Base-by-base conservation (phyloP, 192 early-diverging fungal genomes). In the Coemansia erecta region DNA sequence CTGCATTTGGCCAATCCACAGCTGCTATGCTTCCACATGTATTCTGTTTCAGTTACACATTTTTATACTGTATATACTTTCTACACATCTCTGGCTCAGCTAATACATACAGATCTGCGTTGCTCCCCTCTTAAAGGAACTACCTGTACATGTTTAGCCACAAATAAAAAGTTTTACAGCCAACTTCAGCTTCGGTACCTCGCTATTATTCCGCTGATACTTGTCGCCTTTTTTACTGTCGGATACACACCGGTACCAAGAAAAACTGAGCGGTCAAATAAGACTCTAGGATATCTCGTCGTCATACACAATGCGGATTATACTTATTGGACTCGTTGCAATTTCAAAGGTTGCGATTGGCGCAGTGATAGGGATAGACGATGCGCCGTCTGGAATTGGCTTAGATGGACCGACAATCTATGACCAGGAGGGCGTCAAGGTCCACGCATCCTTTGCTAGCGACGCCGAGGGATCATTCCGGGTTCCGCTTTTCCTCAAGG, bases 401-500 rank as follows among this genome's bases (percentile, higher is more conserved):
- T 13, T 8, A 2, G 56, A 63, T 12, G 61, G 53, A 11, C 46
- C 56, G 21, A 19, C 70, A 18, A 42, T 65, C 6, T 31, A 51
- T 24, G 65, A 54, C 15, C 64, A 64, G 28, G 54, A 43, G 4
- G 54, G 54, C 4, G 69, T 63, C 48, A 72, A 68, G 43, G 64
- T 41, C 42, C 75, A 78, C 42, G 28, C 58, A 19, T 53, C 58
- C 0, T 61, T 57, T 54, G 64, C 57, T 31, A 40, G 56, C 14
- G 62, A 54, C 41, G 17, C 53, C 8, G 22, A 68, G 39, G 69
- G 69, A 5, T 53, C 50, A 23, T 78, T 78, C 61, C 63, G 60
- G 14, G 57, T 78, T 19, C 69, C 75, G 17, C 54, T 78, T 21
- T 78, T 56, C 24, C 48, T 78, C 35, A 68, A 67, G 48, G 62